Evolutionary conservation across 2,329 filamentous ascomycete genomes (phyloP).

Genomic region (Cytospora mali): DNA sequence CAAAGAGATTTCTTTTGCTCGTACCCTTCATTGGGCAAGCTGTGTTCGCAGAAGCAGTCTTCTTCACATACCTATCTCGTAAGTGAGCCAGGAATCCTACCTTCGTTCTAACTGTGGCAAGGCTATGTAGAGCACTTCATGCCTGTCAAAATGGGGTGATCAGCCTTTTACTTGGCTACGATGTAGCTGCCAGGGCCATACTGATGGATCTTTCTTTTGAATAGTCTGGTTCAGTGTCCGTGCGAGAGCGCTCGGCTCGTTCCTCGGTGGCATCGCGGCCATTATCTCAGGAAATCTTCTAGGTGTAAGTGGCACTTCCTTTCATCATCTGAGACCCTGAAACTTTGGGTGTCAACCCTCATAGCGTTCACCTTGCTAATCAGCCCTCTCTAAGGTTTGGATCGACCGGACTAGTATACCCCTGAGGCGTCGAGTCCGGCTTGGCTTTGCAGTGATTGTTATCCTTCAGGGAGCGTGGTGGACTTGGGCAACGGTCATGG

Average conservation of each 20-base stretch:
- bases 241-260: slow-evolving; percentile 69
- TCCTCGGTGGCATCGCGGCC: slow-evolving; percentile 69
- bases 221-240: slow-evolving; percentile 70
- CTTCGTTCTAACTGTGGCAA: background rate
- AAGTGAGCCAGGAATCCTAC: slow-evolving; percentile 27
- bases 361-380: slow-evolving; percentile 29
- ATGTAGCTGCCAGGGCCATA: background rate
- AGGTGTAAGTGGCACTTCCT: slow-evolving; percentile 49
- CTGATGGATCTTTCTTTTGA: slow-evolving; percentile 13
- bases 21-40: slow-evolving; percentile 70
- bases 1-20: slow-evolving; percentile 63
- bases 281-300: slow-evolving; percentile 67
- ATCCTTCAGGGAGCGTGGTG: slow-evolving; percentile 70
- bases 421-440: slow-evolving; percentile 56
- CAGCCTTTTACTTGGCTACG: background rate
- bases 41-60: slow-evolving; percentile 72
- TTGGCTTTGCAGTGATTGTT: slow-evolving; percentile 56
- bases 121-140: background rate
- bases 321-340: slow-evolving; percentile 24
- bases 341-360: background rate
- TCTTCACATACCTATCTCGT: slow-evolving; percentile 66
- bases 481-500: slow-evolving; percentile 70
- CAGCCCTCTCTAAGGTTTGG: slow-evolving; percentile 44
- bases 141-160: background rate
- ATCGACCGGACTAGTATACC: slow-evolving; percentile 61